A percentile compares a stretch with the other conserved stretches of the same genome.
These are phyloP conservation scores for Fusarium sp. DNA, from an alignment of 2,329 filamentous ascomycete species.

Conservation along the genomic window DNA sequence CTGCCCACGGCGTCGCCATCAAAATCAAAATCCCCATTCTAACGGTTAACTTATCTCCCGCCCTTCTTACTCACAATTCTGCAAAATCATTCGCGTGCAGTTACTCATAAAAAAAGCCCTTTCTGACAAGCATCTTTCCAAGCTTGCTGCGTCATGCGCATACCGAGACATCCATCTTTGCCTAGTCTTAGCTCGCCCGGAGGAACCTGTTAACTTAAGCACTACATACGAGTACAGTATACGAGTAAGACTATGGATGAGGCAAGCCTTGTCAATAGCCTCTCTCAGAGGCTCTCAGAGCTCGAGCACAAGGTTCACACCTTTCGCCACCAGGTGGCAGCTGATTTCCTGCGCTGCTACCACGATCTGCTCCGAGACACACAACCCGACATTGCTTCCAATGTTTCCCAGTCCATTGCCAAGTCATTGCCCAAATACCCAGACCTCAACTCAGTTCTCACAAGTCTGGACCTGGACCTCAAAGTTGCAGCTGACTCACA, in stretches of 20 bases:
- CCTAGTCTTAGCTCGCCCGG: constrained; percentile 49
- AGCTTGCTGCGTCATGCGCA: constrained; percentile 54
- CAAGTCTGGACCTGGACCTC: constrained; percentile 54
- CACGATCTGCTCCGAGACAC: constrained; percentile 63
- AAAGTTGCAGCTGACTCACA: constrained; percentile 51
- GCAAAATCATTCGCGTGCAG: constrained; percentile 30
- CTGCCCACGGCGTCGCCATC: constrained; percentile 22
- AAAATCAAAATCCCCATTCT: constrained; percentile 32
- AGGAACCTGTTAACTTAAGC: constrained; percentile 47
- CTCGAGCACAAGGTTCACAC: constrained; percentile 69
- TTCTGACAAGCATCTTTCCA: constrained; percentile 25
- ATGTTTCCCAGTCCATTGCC: constrained; percentile 61
- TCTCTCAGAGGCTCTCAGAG: constrained; percentile 66
- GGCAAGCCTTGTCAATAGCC: constrained; percentile 62
- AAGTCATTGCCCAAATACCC: constrained; percentile 60
- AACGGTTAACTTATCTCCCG: constrained; percentile 23
- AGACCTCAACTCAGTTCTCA: constrained; percentile 55
- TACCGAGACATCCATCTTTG: constrained; percentile 49
- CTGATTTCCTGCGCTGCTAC: constrained; percentile 68
- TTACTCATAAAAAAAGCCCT: constrained; percentile 34
- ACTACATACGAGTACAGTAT: constrained; percentile 28
- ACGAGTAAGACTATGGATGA: constrained; percentile 51
- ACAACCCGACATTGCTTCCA: constrained; percentile 59
- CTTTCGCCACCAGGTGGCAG: constrained; percentile 68
- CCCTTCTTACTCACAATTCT: constrained; percentile 38